Evolutionary conservation across 2,329 filamentous ascomycete genomes (phyloP), one percentile per base, ranked within the genome.

Genomic region (Beauveria pseudobassiana): DNA sequence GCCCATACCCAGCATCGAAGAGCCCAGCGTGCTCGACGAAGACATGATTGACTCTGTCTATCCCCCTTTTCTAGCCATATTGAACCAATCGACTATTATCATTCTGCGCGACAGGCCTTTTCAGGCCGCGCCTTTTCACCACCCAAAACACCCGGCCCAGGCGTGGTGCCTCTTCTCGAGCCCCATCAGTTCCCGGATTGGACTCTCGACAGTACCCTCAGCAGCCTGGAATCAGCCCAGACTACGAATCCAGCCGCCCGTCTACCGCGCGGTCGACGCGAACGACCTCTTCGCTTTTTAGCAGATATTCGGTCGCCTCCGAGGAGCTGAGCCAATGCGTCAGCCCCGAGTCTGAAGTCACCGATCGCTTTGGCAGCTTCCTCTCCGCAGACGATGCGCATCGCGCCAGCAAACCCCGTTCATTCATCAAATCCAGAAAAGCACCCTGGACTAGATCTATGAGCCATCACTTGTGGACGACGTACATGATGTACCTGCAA

Each of bases 401-500:
- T 46, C 72, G 68, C 64, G 74, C 71, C 26, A 65, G 74, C 63
- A 73, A 69, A 58, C 67, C 45, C 57, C 65, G 56, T 43, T 53
- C 38, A 51, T 62, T 66, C 55, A 65, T 66, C 26, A 76, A 75
- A 61, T 67, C 73, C 40, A 75, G 82, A 63, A 84, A 81, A 69
- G 82, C 82, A 1, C 80, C 79, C 0, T 88, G 86, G 86, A 87
- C 85, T 5, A 82, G 81, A 64, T 79, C 83, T 20, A 87, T 88
- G 84, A 85, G 78, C 72, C 76, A 82, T 14, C 86, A 89, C 67
- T 73, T 89, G 10, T 89, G 86, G 86, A 79, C 82, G 5, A 87
- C 83, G 1, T 89, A 87, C 68, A 74, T 82, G 62, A 75, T 86
- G 58, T 89, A 88, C 67, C 74, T 88, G 46, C 83, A 87, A 69